Base-by-base conservation (phyloP, 306 rosid species). In the Albizia julibrissin region DNA sequence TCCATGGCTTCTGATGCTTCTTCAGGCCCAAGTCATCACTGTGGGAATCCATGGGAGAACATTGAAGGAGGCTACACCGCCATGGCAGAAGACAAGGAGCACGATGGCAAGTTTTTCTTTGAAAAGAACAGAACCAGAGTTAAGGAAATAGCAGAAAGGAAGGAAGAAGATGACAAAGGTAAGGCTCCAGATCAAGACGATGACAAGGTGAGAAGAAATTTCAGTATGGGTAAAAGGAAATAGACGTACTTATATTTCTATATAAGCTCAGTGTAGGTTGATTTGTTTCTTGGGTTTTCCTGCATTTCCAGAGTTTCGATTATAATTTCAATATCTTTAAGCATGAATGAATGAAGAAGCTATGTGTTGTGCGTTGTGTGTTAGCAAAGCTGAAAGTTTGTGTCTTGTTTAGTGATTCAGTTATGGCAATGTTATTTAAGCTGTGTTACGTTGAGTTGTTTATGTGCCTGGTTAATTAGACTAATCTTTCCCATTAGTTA, bases 1-100 rank as follows among this genome's bases (percentile, higher is more conserved):
- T 95, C 99, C 26, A 93, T 95, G 99, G 92, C 94, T 81, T 95
- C 99, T 77, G 99, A 95, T 87, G 99, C 99, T 83, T 95, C 99
- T 75, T 95, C 99, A 67, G 92, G 96, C 16, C 98, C 96, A 56
- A 86, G 89, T 67, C 87, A 73, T 61, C 62, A 56, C 62, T 73
- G 54, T 7, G 47, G 62, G 2, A 67, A 76, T 64, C 75, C 80
- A 33, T 62, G 82, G 81, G 78, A 66, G 69, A 34, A 73, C 47
- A 76, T 75, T 18, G 73, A 81, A 47, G 49, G 54, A 69, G 72
- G 68, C 56, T 29, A 84, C 13, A 10, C 0, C 50, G 79, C 86
- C 59, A 62, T 73, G 14, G 74, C 66, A 73, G 72, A 81, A 61
- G 62, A 79, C n/a, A 26, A 56, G 31, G 72, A 83, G 59, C 76